Percentiles rank a stretch among this genome's conserved stretches.
These are phyloP conservation scores for Ustilago xerochloae DNA, from an alignment of 1,284 basidiomycete species.

Conservation along the genomic window DNA sequence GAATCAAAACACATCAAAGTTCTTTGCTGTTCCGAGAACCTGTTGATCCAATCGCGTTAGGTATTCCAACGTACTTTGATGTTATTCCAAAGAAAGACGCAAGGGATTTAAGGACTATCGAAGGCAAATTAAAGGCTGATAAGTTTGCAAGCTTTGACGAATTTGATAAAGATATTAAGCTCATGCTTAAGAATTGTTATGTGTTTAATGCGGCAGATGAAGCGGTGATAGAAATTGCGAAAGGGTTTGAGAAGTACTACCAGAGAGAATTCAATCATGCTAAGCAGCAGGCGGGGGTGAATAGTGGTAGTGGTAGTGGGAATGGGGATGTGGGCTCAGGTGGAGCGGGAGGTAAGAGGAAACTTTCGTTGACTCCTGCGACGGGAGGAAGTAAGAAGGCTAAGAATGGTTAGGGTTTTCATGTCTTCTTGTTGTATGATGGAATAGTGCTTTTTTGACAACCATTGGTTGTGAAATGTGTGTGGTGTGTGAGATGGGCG, in stretches of 20 bases:
- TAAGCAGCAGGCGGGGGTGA: slow-evolving; percentile 33
- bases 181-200: slow-evolving; percentile 87
- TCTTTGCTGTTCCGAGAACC: slow-evolving; percentile 73
- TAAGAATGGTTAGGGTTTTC: slow-evolving; percentile 11
- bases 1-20: slow-evolving; percentile 62
- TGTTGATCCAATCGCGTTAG: slow-evolving; percentile 75
- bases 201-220: slow-evolving; percentile 84
- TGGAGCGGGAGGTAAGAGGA: slow-evolving; percentile 12
- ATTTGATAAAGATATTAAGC: slow-evolving; percentile 82
- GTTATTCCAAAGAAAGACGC: slow-evolving; percentile 85
- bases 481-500: not conserved
- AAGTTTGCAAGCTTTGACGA: slow-evolving; percentile 81
- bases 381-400: slow-evolving; percentile 31
- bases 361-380: slow-evolving; percentile 1
- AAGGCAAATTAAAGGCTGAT: slow-evolving; percentile 82
- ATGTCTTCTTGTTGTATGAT: not conserved
- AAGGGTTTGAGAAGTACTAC: slow-evolving; percentile 68
- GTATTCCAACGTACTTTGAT: slow-evolving; percentile 84
- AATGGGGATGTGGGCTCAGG: not conserved
- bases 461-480: no score
- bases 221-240: slow-evolving; percentile 74
- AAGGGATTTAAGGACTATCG: slow-evolving; percentile 85
- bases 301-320: slow-evolving; percentile 6
- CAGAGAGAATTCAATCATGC: slow-evolving; percentile 51
- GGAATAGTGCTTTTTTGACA: no score